phyloP scores from a whole-genome alignment of 441 rosid genomes.

The Theobroma grandiflorum region DNA sequence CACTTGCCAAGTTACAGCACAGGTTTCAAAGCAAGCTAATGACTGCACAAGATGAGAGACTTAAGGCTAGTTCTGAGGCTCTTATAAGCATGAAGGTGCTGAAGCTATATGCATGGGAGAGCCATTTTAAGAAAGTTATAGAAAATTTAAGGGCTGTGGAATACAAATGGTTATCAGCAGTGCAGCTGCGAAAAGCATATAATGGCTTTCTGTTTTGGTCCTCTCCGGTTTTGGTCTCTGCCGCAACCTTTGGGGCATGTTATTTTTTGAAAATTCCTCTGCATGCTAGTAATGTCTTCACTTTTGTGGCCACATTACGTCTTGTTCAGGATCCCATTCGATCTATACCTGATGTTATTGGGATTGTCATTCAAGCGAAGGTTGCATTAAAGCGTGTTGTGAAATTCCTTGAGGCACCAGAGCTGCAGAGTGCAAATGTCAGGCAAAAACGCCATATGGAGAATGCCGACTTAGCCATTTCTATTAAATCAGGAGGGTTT shows the following conservation, averaged over 20 bases:
- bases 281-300: constrained; percentile 88
- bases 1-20: constrained; percentile 82
- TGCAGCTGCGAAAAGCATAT: constrained; percentile 74
- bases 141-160: constrained; percentile 74
- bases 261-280: constrained; percentile 79
- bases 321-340: constrained; percentile 92
- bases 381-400: constrained; percentile 84
- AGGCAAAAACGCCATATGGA: constrained; percentile 45
- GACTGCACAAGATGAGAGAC: constrained; percentile 83
- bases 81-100: constrained; percentile 89
- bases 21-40: constrained; percentile 78
- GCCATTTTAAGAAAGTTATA: constrained; percentile 80
- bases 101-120: constrained; percentile 95
- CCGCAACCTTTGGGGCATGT: constrained; percentile 89
- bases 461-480: constrained; percentile 43
- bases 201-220: constrained; percentile 81
- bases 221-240: constrained; percentile 85
- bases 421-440: constrained; percentile 64
- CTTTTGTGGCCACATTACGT: constrained; percentile 87
- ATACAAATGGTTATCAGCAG: constrained; percentile 75
- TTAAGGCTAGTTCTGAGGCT: constrained; percentile 84
- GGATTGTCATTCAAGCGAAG: constrained; percentile 87
- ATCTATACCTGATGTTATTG: constrained; percentile 89
- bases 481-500: constrained; percentile 67
- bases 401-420: constrained; percentile 89